Percentiles rank a stretch among this genome's conserved stretches.
These are phyloP conservation scores for Laguncularia racemosa DNA, from an alignment of 345 rosid genomes.

Conservation along the genomic window DNA sequence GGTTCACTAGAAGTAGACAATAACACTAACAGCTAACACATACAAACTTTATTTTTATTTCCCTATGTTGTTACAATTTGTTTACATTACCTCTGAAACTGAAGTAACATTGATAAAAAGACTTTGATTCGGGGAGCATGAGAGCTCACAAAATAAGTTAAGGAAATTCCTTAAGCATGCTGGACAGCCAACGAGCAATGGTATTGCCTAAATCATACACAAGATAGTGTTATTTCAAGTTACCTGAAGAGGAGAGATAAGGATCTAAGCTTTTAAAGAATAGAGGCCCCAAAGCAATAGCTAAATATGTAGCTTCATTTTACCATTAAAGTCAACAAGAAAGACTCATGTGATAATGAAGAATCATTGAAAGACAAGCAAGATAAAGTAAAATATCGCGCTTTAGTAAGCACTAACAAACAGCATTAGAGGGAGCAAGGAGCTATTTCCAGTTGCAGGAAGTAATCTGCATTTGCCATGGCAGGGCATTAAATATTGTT, in stretches of 20 bases:
- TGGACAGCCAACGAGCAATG: slow-evolving; percentile 97
- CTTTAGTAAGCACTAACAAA: background rate
- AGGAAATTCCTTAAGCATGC: slow-evolving; percentile 96
- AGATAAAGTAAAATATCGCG: background rate
- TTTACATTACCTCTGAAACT: slow-evolving; percentile 56
- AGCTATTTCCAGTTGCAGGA: too few species aligned
- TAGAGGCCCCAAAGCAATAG: too few species aligned
- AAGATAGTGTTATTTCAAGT: background rate
- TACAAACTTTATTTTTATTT: too few species aligned
- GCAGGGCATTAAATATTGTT: too few species aligned
- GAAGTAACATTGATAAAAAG: slow-evolving; percentile 86
- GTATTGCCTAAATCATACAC: slow-evolving; percentile 56
- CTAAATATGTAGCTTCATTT: too few species aligned
- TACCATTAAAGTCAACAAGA: too few species aligned
- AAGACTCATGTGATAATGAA: too few species aligned
- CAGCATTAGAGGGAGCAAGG: too few species aligned
- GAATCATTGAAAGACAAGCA: background rate
- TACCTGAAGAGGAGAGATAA: background rate
- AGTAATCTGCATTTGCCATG: too few species aligned
- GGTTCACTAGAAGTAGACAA: background rate
- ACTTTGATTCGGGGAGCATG: slow-evolving; percentile 92
- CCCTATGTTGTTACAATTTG: background rate
- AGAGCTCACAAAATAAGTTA: slow-evolving; percentile 88
- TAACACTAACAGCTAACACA: too few species aligned
- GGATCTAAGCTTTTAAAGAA: too few species aligned